Conservation (phyloP, 371 early-diverging fungal species). For the Zychaea mexicana region DNA sequence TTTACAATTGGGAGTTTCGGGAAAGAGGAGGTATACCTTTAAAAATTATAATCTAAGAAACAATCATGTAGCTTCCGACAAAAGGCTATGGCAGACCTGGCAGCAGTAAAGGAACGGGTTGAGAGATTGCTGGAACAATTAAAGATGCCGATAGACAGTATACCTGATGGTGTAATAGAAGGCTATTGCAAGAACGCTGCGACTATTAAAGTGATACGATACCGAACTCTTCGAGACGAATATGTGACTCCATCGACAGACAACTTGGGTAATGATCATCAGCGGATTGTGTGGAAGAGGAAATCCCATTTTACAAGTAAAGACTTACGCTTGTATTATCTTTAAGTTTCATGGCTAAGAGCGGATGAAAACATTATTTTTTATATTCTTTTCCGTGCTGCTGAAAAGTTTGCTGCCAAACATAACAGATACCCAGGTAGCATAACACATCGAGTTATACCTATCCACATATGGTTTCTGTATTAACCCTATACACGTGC, state of each 20-base stretch:
- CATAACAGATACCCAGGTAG: conserved; percentile 60
- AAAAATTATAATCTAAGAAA: neutral
- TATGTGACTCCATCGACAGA: conserved; percentile 40
- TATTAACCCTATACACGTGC: neutral
- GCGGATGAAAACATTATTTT: conserved; percentile 61
- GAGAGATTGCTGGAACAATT: conserved; percentile 47
- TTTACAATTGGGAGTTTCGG: too few species aligned
- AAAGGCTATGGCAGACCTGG: conserved; percentile 77
- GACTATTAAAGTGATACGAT: conserved; percentile 67
- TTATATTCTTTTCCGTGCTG: conserved; percentile 77
- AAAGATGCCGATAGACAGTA: conserved; percentile 48
- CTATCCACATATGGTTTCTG: neutral
- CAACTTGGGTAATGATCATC: conserved; percentile 48
- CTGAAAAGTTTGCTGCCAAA: conserved; percentile 64
- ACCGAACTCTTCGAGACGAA: conserved; percentile 62
- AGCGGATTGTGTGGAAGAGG: neutral
- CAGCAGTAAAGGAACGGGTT: conserved; percentile 58
- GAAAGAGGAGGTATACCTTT: too few species aligned
- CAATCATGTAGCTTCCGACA: conserved; percentile 66
- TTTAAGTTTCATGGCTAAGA: conserved; percentile 59
- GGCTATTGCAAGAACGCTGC: conserved; percentile 86
- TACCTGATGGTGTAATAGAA: conserved; percentile 73
- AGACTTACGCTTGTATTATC: neutral
- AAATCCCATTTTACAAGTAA: neutral
- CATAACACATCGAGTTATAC: neutral